Evolutionary conservation across 202 grass and related monocot species (phyloP).

Genomic region (Schoenoplectus triqueter): DNA sequence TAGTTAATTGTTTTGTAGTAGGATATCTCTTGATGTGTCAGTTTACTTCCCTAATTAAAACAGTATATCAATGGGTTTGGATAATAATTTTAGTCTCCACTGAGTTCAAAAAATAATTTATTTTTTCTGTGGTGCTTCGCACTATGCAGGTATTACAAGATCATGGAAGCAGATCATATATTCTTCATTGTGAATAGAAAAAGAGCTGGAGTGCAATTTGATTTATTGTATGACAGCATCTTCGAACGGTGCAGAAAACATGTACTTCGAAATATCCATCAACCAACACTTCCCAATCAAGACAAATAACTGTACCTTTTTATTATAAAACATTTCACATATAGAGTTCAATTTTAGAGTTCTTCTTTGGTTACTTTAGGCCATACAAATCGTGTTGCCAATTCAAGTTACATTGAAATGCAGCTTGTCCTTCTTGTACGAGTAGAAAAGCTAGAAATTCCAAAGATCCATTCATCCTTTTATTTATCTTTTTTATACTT

Average conservation of each 20-base stretch:
- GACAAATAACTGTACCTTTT: conserved; percentile 46
- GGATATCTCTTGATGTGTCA: background rate
- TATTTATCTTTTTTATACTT: conserved; percentile 17
- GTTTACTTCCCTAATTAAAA: background rate
- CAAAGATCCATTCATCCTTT: background rate
- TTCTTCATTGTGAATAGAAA: conserved; percentile 93
- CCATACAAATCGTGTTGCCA: conserved; percentile 35
- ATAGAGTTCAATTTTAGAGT: conserved; percentile 22
- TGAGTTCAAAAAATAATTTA: background rate
- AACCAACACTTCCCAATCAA: conserved; percentile 66
- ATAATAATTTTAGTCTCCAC: background rate
- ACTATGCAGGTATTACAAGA: conserved; percentile 83
- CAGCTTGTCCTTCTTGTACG: background rate
- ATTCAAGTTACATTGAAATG: conserved; percentile 18
- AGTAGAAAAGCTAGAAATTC: conserved; percentile 5
- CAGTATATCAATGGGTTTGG: background rate
- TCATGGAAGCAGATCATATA: conserved; percentile 93
- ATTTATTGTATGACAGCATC: conserved; percentile 90
- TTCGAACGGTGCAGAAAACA: conserved; percentile 94
- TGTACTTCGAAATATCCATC: conserved; percentile 56
- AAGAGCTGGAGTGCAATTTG: conserved; percentile 93
- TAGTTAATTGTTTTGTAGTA: background rate
- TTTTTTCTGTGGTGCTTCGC: background rate
- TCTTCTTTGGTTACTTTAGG: conserved; percentile 26
- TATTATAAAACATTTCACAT: conserved; percentile 14